Evolutionary conservation across 179 eudicot species (phyloP), one percentile per base, ranked within the genome.

Genomic region (Beta corolliflora): DNA sequence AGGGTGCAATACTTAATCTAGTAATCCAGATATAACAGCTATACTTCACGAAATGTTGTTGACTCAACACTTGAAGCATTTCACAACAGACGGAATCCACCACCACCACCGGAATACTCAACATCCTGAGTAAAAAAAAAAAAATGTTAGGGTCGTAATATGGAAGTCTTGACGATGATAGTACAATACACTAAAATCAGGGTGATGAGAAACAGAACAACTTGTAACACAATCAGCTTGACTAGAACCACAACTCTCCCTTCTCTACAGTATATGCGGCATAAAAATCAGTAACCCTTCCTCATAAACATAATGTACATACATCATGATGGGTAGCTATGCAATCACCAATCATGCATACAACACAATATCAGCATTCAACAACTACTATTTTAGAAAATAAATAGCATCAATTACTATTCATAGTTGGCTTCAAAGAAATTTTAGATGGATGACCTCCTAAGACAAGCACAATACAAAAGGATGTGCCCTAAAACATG

Each of bases 101-200:
- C 81, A 19, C 76, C 58, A 29, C 63, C 81, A 19, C 76, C 58
- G 15, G 81, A 79, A 61, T 70, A 79, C 54, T 79, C 81, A 58
- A 70, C 81, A 56, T 70, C 76, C 81, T 79, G 81, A 56, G 13
- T 45, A 36, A 53, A 54, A 29, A 21, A 29, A 55, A 7, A 31
- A 0, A 16, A 13, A 0, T 29, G 77, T 73, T 18, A 56, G 36
- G 55, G 2, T 55, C 41, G 10, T 69, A 9, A 79, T 79, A 2
- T 5, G 16, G 15, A 46, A 15, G 46, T 52, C 21, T 77, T 52
- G 46, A 52, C 18, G 7, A 14, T 10, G 55, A 44, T 56, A 14
- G 58, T 71, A 53, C 75, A 50, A 66, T 11, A 10, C 11, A 11
- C 4, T 55, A 55, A 55, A 55, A 48, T 44, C 1, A 11, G 13